Evolutionary conservation across 768 basidiomycete genomes (phyloP).

Genomic region (Rhodosporidiobolus odoratus): DNA sequence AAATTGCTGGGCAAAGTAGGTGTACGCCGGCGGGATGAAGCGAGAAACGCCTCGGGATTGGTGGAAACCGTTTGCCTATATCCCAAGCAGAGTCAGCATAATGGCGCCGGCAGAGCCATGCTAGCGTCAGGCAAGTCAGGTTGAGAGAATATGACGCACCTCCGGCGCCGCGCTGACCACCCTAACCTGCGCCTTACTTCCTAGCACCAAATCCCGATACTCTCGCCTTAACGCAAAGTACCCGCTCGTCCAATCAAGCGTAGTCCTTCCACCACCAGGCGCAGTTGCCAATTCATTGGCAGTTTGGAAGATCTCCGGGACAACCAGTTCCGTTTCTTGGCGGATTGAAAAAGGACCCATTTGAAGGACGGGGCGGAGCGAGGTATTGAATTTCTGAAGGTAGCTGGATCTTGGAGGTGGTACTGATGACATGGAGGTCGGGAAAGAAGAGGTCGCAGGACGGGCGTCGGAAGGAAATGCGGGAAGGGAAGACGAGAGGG

Average conservation of each 20-base stretch:
- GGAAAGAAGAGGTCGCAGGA: no score
- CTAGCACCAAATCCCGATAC: constrained; percentile 67
- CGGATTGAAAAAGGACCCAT: constrained; percentile 36
- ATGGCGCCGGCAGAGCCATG: neutral
- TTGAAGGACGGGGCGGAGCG: constrained; percentile 40
- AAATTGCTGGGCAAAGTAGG: constrained; percentile 76
- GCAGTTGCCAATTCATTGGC: constrained; percentile 42
- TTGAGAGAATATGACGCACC: constrained; percentile 50
- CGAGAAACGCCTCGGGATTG: constrained; percentile 83
- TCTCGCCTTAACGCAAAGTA: constrained; percentile 82
- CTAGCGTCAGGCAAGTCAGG: constrained; percentile 18
- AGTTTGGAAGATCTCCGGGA: constrained; percentile 45
- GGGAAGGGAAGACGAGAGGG: no score
- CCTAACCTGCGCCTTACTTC: constrained; percentile 54
- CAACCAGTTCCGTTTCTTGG: constrained; percentile 41
- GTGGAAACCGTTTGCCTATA: constrained; percentile 90
- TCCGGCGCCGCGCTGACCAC: constrained; percentile 83
- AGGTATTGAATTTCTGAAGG: constrained; percentile 59
- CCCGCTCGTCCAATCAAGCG: constrained; percentile 81
- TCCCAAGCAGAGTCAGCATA: neutral
- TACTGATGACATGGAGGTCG: neutral
- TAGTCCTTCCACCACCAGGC: constrained; percentile 28
- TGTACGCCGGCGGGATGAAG: constrained; percentile 92
- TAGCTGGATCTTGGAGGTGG: neutral
- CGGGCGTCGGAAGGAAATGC: no score